Evolutionary conservation across 106 monocot genomes (phyloP).

Genomic region (Agapanthus africanus): DNA sequence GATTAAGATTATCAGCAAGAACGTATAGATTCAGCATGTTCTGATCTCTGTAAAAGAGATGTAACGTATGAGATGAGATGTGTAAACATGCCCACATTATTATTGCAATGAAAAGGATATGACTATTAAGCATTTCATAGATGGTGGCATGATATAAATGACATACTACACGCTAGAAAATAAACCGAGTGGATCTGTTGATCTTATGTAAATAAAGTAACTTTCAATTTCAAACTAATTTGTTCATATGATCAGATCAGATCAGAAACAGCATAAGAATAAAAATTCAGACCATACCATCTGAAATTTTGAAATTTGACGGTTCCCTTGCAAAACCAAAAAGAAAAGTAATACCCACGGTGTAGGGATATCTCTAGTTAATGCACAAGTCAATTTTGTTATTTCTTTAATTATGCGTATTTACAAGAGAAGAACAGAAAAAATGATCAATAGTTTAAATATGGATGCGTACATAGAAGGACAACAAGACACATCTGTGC

Average conservation of each 20-base stretch:
- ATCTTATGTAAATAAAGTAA: background rate
- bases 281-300: background rate
- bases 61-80: background rate
- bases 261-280: background rate
- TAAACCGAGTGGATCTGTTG: background rate
- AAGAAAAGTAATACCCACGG: background rate
- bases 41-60: background rate
- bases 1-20: background rate
- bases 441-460: background rate
- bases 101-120: background rate
- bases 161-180: background rate
- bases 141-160: background rate
- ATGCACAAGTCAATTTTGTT: background rate
- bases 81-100: background rate
- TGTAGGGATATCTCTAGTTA: background rate
- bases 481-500: background rate
- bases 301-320: background rate
- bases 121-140: background rate
- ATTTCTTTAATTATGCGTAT: background rate
- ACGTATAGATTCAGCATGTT: background rate
- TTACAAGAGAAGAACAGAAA: background rate
- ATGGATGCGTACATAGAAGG: background rate
- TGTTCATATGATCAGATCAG: background rate
- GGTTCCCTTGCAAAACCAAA: background rate
- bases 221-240: background rate